These are phyloP conservation scores for Fusarium lyarnte DNA, from an alignment of 2,329 filamentous ascomycete species.

Conservation along the genomic window DNA sequence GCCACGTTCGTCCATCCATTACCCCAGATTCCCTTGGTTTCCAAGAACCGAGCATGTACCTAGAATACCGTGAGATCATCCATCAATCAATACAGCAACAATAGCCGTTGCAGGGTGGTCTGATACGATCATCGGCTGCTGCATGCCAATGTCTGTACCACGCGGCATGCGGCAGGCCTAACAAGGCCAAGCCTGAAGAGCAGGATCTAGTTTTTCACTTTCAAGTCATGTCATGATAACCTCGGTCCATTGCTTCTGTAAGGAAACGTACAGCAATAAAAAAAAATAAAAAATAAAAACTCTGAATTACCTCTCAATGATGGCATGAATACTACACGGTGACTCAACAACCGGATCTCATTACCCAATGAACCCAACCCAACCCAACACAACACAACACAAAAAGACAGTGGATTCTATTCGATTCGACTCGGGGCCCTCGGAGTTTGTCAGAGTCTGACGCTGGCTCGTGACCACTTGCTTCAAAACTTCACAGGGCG, in stretches of 20 bases:
- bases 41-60: not conserved
- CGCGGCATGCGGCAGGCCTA: not conserved
- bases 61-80: not conserved
- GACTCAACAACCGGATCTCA: not conserved
- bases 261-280: not conserved
- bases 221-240: not conserved
- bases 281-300: not conserved
- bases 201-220: not conserved
- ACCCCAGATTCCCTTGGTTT: conserved; percentile 18
- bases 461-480: conserved; percentile 14
- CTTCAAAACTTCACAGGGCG: conserved; percentile 29
- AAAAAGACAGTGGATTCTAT: conserved; percentile 1
- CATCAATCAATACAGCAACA: not conserved
- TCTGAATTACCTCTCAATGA: not conserved
- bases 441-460: conserved; percentile 5
- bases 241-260: not conserved
- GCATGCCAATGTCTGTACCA: conserved; percentile 14
- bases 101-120: conserved; percentile 21
- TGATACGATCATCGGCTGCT: conserved; percentile 10
- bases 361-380: conserved; percentile 9
- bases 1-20: not conserved
- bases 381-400: not conserved
- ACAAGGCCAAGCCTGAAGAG: conserved; percentile 5
- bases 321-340: conserved; percentile 12
- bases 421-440: not conserved